These are phyloP conservation scores for Coemansia sp. DNA, from an alignment of 192 early-diverging fungal species.

Conservation along the genomic window DNA sequence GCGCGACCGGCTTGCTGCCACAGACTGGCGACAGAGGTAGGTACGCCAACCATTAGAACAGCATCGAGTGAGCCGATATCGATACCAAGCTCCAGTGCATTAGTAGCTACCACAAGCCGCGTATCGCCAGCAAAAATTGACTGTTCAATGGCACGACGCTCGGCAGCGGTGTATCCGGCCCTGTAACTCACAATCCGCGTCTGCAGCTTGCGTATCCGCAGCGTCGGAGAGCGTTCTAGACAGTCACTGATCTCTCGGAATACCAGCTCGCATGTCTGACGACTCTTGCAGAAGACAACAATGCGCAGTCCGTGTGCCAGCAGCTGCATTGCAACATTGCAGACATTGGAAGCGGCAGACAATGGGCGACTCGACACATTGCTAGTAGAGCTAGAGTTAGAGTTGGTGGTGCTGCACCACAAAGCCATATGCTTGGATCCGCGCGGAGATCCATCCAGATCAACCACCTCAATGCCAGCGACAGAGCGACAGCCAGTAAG, in stretches of 20 bases:
- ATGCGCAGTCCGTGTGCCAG: slow-evolving; percentile 42
- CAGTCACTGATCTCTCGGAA: slow-evolving; percentile 24
- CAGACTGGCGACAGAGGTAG: slow-evolving; percentile 34
- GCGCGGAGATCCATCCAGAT: slow-evolving; percentile 27
- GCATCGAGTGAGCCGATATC: slow-evolving; percentile 75
- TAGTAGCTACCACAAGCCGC: slow-evolving; percentile 69
- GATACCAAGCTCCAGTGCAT: slow-evolving; percentile 80
- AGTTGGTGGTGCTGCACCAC: slow-evolving; percentile 10
- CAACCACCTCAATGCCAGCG: not conserved
- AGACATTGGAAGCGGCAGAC: slow-evolving; percentile 15
- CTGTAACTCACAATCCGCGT: slow-evolving; percentile 66
- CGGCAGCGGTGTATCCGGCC: slow-evolving; percentile 66
- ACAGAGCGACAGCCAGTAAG: slow-evolving; percentile 6
- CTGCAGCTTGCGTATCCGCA: not conserved
- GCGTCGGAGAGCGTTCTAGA: not conserved
- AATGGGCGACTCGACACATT: not conserved
- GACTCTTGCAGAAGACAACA: slow-evolving; percentile 59
- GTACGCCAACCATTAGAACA: slow-evolving; percentile 75
- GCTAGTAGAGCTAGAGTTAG: no score
- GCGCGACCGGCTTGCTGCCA: slow-evolving; percentile 79
- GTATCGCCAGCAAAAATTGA: slow-evolving; percentile 67
- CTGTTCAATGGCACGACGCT: slow-evolving; percentile 70
- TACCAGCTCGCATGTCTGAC: slow-evolving; percentile 56
- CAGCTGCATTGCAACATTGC: slow-evolving; percentile 36
- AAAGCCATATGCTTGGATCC: slow-evolving; percentile 19